These are phyloP conservation scores for Naumovozyma baii DNA, from an alignment of 805 yeast species.

Conservation along the genomic window DNA sequence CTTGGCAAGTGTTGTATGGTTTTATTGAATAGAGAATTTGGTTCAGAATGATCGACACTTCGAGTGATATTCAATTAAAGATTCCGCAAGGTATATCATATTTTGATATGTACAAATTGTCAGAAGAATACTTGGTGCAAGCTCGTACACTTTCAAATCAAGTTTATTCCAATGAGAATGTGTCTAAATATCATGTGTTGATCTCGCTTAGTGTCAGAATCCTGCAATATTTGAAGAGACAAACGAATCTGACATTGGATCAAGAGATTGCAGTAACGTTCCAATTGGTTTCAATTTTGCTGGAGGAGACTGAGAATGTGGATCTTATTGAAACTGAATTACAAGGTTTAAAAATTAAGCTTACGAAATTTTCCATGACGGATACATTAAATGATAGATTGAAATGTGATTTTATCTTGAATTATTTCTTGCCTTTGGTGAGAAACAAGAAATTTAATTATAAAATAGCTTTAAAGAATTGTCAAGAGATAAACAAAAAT, in stretches of 20 bases:
- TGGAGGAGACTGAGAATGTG: constrained; percentile 24
- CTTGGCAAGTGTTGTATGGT: no score
- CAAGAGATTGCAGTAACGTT: constrained; percentile 22
- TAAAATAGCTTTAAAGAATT: constrained; percentile 19
- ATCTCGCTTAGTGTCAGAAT: constrained; percentile 23
- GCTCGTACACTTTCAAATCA: constrained; percentile 14
- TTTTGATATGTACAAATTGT: constrained; percentile 11
- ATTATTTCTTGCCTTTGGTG: constrained; percentile 13
- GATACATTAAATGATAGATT: constrained; percentile 13
- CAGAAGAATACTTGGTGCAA: constrained; percentile 19
- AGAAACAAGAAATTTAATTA: constrained; percentile 13
- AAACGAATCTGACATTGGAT: constrained; percentile 15
- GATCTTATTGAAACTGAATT: constrained; percentile 25
- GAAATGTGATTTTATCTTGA: constrained; percentile 16
- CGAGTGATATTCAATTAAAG: no score
- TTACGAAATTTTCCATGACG: constrained; percentile 13
- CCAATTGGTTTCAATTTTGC: constrained; percentile 19
- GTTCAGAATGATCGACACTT: not conserved
- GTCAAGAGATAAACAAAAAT: constrained; percentile 8
- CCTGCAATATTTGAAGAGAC: constrained; percentile 11
- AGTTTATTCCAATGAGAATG: constrained; percentile 10
- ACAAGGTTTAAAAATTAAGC: constrained; percentile 17
- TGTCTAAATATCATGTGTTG: constrained; percentile 28
- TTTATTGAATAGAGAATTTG: no score
- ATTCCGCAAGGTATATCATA: not conserved